Evolutionary conservation across 257 asterid genomes (phyloP).

Genomic region (Salvia rosmarinus): DNA sequence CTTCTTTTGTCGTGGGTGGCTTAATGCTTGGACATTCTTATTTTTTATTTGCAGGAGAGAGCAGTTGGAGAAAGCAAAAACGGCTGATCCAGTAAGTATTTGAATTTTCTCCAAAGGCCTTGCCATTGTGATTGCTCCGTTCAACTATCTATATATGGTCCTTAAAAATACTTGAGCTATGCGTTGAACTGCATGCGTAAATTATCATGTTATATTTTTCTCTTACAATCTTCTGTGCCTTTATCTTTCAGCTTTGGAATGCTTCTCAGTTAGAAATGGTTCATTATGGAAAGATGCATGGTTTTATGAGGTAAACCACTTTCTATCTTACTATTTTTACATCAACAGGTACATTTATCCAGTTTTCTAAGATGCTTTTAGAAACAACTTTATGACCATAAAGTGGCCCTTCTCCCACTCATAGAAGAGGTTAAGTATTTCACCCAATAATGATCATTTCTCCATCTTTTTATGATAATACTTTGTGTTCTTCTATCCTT

Average conservation of each 20-base stretch:
- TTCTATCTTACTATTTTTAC: conserved; percentile 7
- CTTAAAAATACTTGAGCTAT: not conserved
- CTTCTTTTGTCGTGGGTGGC: conserved; percentile 8
- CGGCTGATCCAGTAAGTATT: conserved; percentile 81
- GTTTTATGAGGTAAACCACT: conserved; percentile 86
- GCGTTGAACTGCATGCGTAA: not conserved
- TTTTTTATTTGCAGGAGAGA: conserved; percentile 57
- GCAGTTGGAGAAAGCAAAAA: conserved; percentile 92
- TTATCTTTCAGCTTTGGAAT: conserved; percentile 86
- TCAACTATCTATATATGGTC: not conserved
- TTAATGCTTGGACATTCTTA: conserved; percentile 8
- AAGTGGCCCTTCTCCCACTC: not conserved
- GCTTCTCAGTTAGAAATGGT: conserved; percentile 96
- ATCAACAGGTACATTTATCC: not conserved
- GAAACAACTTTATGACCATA: not conserved
- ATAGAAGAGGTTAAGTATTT: not conserved
- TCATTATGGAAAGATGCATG: conserved; percentile 94
- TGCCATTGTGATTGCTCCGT: not conserved
- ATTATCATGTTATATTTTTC: not conserved
- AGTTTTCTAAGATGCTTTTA: conserved; percentile 4
- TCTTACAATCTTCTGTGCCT: conserved; percentile 16
- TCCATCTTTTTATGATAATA: not conserved
- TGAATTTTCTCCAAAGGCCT: not conserved
- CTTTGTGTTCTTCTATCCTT: not conserved
- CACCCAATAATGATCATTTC: not conserved